phyloP scores from a whole-genome alignment of 106 monocot species.

The Xerophyta viscosa region DNA sequence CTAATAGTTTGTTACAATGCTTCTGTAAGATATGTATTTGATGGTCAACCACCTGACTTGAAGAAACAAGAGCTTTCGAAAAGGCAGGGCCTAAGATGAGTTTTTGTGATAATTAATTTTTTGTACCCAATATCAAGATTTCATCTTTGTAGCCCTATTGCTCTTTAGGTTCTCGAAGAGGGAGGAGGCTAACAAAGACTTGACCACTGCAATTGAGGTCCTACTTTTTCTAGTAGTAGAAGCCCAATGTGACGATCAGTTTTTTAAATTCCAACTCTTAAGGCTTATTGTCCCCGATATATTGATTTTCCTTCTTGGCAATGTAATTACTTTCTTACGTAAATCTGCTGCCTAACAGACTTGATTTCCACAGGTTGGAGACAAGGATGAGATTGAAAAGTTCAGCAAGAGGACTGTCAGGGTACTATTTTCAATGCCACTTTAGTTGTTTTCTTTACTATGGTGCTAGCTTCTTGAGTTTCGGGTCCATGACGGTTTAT shows the following conservation, averaged over 20 bases:
- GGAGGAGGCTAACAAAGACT: slow-evolving; percentile 70
- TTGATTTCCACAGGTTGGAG: slow-evolving; percentile 55
- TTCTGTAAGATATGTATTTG: slow-evolving; percentile 77
- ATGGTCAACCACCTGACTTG: slow-evolving; percentile 91
- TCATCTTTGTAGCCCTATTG: neutral
- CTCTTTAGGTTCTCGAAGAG: slow-evolving; percentile 65
- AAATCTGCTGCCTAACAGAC: neutral
- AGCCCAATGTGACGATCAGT: too few relatives aligned
- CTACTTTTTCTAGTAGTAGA: too few relatives aligned
- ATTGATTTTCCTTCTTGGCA: neutral
- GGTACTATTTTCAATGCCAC: slow-evolving; percentile 39
- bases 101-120: neutral
- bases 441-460: too few relatives aligned
- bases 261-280: too few relatives aligned
- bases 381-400: slow-evolving; percentile 85
- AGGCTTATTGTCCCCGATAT: too few relatives aligned
- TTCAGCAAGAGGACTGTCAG: slow-evolving; percentile 97
- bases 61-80: slow-evolving; percentile 97
- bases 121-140: neutral
- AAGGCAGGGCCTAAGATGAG: slow-evolving; percentile 67
- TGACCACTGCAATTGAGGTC: slow-evolving; percentile 79
- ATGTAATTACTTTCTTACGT: neutral
- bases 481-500: too few relatives aligned
- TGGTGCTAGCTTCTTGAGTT: too few relatives aligned
- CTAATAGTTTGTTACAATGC: slow-evolving; percentile 1